These are phyloP conservation scores for Fusarium sp. DNA, from an alignment of 2,329 filamentous ascomycete species.

Conservation along the genomic window DNA sequence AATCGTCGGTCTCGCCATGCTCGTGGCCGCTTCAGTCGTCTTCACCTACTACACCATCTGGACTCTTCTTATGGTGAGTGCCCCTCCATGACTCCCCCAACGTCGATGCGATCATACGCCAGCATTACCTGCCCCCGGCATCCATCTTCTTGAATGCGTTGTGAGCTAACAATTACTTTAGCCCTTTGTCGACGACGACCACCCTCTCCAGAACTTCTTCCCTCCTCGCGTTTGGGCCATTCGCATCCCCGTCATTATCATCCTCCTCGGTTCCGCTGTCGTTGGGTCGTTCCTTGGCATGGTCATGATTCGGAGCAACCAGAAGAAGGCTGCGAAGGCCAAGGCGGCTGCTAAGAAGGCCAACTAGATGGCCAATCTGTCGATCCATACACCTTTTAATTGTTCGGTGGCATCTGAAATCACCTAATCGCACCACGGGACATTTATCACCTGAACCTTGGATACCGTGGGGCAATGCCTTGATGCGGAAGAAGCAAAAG, in stretches of 20 bases:
- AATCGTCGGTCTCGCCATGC: slow-evolving; percentile 76
- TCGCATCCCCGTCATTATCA: slow-evolving; percentile 95
- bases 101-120: slow-evolving; percentile 4
- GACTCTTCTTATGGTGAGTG: slow-evolving; percentile 92
- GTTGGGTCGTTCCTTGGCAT: slow-evolving; percentile 95
- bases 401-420: slow-evolving; percentile 29
- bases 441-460: background rate
- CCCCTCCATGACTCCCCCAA: slow-evolving; percentile 12
- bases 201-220: slow-evolving; percentile 94
- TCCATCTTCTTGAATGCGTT: background rate
- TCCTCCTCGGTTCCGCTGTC: slow-evolving; percentile 90
- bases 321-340: slow-evolving; percentile 95
- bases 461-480: slow-evolving; percentile 9
- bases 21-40: slow-evolving; percentile 72
- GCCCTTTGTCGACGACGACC: slow-evolving; percentile 97
- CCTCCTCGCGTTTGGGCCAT: slow-evolving; percentile 98
- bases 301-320: slow-evolving; percentile 99
- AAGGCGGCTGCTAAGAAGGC: slow-evolving; percentile 90
- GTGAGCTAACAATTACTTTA: slow-evolving; percentile 55
- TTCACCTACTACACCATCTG: slow-evolving; percentile 94
- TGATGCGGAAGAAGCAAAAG: slow-evolving; percentile 29
- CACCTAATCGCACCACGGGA: slow-evolving; percentile 35
- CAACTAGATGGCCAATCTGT: slow-evolving; percentile 63
- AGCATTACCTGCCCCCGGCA: background rate
- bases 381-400: slow-evolving; percentile 41